Evolutionary conservation across 768 basidiomycete species (phyloP).

Genomic region (Podaxis mareebaensis): DNA sequence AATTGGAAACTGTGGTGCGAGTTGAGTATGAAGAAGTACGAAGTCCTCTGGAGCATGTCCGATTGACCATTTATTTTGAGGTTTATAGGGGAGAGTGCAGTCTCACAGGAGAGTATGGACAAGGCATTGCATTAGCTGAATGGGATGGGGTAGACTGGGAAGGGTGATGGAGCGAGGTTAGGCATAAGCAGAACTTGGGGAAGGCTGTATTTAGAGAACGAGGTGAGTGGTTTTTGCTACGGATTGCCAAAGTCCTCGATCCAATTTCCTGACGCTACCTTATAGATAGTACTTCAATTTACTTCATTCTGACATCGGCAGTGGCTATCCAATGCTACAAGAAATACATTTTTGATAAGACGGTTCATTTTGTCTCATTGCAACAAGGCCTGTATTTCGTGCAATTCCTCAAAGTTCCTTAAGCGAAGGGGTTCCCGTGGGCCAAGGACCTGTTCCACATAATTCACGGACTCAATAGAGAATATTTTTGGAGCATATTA

Average conservation of each 20-base stretch:
- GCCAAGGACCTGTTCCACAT: slow-evolving; percentile 81
- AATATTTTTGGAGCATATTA: slow-evolving; percentile 92
- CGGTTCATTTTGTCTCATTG: slow-evolving; percentile 84
- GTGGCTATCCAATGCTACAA: slow-evolving; percentile 88
- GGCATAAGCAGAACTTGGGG: slow-evolving; percentile 89
- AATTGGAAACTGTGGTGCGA: slow-evolving; percentile 95
- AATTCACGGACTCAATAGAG: slow-evolving; percentile 88
- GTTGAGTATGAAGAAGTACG: slow-evolving; percentile 87
- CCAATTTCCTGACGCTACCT: neutral
- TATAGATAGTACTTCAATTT: slow-evolving; percentile 89
- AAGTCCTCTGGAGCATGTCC: slow-evolving; percentile 70
- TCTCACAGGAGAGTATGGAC: slow-evolving; percentile 72
- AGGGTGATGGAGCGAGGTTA: slow-evolving; percentile 79
- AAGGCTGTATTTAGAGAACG: slow-evolving; percentile 82
- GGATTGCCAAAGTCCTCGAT: neutral
- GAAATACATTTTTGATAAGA: slow-evolving; percentile 82
- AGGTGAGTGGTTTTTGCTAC: slow-evolving; percentile 44
- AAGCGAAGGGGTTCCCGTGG: slow-evolving; percentile 89
- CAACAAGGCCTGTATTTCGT: slow-evolving; percentile 85
- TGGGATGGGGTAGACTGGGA: slow-evolving; percentile 72
- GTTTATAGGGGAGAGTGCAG: slow-evolving; percentile 91
- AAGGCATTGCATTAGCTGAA: slow-evolving; percentile 66
- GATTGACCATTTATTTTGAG: slow-evolving; percentile 89
- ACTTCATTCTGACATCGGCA: slow-evolving; percentile 93
- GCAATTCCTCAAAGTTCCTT: slow-evolving; percentile 93